Evolutionary conservation across 805 yeast species (phyloP).

Genomic region (Alloascoidea hylecoeti): DNA sequence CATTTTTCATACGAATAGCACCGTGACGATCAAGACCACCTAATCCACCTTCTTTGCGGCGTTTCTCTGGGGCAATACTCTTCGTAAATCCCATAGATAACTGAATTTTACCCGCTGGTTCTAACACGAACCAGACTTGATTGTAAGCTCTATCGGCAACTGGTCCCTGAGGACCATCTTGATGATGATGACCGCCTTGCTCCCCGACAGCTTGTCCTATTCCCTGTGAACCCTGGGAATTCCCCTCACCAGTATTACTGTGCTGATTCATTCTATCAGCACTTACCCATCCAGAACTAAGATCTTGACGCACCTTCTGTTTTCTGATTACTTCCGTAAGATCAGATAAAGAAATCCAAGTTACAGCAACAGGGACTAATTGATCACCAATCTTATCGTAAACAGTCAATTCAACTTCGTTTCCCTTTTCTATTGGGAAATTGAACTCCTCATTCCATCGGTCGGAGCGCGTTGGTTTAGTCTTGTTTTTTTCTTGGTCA

Average conservation of each 20-base stretch:
- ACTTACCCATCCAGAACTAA: conserved; percentile 75
- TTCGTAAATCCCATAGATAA: conserved; percentile 72
- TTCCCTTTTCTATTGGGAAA: conserved; percentile 76
- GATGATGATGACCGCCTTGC: neutral
- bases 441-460: conserved; percentile 76
- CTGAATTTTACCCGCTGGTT: conserved; percentile 87
- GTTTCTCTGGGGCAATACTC: conserved; percentile 31
- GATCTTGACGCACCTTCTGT: conserved; percentile 64
- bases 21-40: conserved; percentile 90
- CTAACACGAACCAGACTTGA: conserved; percentile 80
- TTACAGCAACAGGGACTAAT: conserved; percentile 76
- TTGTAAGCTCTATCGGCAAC: conserved; percentile 23
- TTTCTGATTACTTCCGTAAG: conserved; percentile 91
- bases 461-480: conserved; percentile 63
- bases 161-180: neutral
- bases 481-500: conserved; percentile 69
- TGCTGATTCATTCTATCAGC: conserved; percentile 25
- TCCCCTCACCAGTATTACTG: conserved; percentile 8
- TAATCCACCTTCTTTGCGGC: conserved; percentile 22
- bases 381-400: conserved; percentile 64
- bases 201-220: too few relatives aligned
- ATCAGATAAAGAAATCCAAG: conserved; percentile 86
- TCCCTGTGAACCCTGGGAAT: conserved; percentile 4
- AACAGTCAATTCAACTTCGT: conserved; percentile 80
- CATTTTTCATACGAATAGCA: conserved; percentile 85